phyloP scores from a whole-genome alignment of 1,139 yeast species.

The Taphrina betulina region DNA sequence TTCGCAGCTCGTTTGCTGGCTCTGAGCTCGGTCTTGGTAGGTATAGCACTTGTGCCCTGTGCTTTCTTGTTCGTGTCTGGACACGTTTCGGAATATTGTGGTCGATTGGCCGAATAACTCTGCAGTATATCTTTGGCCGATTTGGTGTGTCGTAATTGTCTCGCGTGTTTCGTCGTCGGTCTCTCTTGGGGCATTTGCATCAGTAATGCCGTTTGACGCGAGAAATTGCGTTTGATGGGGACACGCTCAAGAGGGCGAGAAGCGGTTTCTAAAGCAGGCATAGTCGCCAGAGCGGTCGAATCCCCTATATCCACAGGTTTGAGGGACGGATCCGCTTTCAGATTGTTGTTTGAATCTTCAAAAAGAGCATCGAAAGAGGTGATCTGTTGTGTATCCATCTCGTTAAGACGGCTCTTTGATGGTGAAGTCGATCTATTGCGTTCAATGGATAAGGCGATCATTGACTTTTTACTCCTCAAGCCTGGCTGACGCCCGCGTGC shows the following conservation, averaged over 20 bases:
- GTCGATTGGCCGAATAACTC: not conserved
- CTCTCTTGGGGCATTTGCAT: not conserved
- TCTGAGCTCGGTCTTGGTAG: not conserved
- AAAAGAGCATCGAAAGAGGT: slow-evolving; percentile 20
- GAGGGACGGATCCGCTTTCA: too few species aligned
- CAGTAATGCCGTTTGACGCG: not conserved
- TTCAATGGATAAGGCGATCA: slow-evolving; percentile 7
- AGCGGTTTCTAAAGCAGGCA: too few species aligned
- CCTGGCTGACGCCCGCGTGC: too few species aligned
- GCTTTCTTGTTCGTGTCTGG: not conserved
- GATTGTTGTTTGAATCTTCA: too few species aligned
- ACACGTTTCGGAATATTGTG: too few species aligned
- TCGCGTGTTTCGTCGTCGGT: not conserved
- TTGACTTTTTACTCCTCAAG: slow-evolving; percentile 1
- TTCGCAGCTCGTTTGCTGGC: not conserved
- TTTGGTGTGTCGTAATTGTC: slow-evolving; percentile 2
- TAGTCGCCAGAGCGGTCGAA: too few species aligned
- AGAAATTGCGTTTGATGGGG: not conserved
- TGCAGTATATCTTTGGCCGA: slow-evolving; percentile 13
- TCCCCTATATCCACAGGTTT: too few species aligned
- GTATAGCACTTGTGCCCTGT: not conserved
- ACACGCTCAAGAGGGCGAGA: too few species aligned
- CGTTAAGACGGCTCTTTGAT: slow-evolving; percentile 12
- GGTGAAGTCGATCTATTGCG: not conserved
- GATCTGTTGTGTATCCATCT: slow-evolving; percentile 10